phyloP scores from a whole-genome alignment of 2,329 filamentous ascomycete species.

The Exophiala sideris region DNA sequence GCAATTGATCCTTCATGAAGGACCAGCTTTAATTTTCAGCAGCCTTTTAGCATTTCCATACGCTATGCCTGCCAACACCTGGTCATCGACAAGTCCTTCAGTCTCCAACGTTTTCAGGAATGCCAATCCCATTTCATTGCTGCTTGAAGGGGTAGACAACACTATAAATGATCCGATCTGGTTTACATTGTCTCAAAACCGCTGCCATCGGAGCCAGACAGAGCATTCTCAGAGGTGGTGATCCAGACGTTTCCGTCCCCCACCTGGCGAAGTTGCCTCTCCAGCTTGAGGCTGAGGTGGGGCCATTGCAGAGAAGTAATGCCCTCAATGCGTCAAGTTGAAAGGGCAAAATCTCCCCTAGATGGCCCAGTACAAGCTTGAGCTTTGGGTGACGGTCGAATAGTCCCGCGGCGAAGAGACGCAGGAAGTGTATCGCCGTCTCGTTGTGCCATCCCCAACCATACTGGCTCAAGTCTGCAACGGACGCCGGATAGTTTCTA shows the following conservation, averaged over 20 bases:
- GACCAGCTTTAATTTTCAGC: constrained; percentile 34
- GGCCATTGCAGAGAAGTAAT: constrained; percentile 9
- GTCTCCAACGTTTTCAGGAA: constrained; percentile 49
- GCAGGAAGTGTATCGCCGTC: constrained; percentile 35
- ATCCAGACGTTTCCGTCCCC: constrained; percentile 58
- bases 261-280: constrained; percentile 48
- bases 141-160: constrained; percentile 57
- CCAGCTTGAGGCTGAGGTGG: constrained; percentile 51
- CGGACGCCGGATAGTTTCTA: constrained; percentile 34
- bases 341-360: constrained; percentile 54
- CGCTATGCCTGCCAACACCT: constrained; percentile 49
- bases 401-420: constrained; percentile 50
- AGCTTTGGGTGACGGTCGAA: constrained; percentile 55
- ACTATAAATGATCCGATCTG: constrained; percentile 53
- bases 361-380: constrained; percentile 54
- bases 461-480: constrained; percentile 19
- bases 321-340: constrained; percentile 43
- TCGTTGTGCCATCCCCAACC: constrained; percentile 39
- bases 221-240: constrained; percentile 55
- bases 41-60: constrained; percentile 51
- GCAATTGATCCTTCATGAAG: too few species aligned
- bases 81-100: constrained; percentile 48
- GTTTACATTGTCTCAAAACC: constrained; percentile 32
- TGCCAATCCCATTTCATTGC: constrained; percentile 47
- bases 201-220: constrained; percentile 46